Conservation (phyloP, 1,284 basidiomycete species). For the Mycena citricolor region DNA sequence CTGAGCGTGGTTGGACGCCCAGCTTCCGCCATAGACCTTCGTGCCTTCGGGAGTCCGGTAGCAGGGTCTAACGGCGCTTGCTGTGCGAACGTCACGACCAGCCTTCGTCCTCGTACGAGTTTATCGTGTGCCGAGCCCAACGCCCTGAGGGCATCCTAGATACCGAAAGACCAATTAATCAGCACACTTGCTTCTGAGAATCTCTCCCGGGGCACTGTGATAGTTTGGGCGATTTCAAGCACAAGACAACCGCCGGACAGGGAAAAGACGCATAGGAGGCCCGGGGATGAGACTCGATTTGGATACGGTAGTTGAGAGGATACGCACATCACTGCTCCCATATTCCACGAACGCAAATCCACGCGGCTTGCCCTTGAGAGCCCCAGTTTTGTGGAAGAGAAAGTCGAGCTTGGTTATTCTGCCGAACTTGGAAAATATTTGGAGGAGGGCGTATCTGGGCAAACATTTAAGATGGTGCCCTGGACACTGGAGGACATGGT, state of each 20-base stretch:
- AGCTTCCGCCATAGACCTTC: conserved; percentile 55
- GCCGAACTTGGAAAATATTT: conserved; percentile 89
- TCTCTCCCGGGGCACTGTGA: conserved; percentile 22
- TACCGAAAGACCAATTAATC: conserved; percentile 25
- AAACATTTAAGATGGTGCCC: too few species aligned
- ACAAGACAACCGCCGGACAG: too few species aligned
- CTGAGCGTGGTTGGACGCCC: conserved; percentile 85
- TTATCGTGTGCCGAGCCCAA: conserved; percentile 76
- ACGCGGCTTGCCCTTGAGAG: conserved; percentile 86
- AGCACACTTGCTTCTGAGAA: conserved; percentile 25
- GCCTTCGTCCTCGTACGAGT: conserved; percentile 80
- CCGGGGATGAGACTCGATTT: conserved; percentile 44
- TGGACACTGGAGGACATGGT: too few species aligned
- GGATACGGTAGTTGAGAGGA: conserved; percentile 15
- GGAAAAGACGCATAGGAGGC: too few species aligned
- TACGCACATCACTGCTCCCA: conserved; percentile 74
- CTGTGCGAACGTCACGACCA: conserved; percentile 88
- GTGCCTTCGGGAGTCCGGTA: conserved; percentile 31
- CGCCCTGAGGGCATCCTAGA: conserved; percentile 84
- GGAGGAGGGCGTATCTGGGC: conserved; percentile 82
- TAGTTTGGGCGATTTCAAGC: conserved; percentile 13
- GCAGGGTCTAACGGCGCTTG: conserved; percentile 56
- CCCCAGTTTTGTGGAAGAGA: conserved; percentile 91
- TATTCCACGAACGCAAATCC: conserved; percentile 97
- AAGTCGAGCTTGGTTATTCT: conserved; percentile 92